Percentiles rank a stretch among this genome's conserved stretches.
Conservation (phyloP, 352 stramenopile genomes). For the Globisporangium mamillatum region DNA sequence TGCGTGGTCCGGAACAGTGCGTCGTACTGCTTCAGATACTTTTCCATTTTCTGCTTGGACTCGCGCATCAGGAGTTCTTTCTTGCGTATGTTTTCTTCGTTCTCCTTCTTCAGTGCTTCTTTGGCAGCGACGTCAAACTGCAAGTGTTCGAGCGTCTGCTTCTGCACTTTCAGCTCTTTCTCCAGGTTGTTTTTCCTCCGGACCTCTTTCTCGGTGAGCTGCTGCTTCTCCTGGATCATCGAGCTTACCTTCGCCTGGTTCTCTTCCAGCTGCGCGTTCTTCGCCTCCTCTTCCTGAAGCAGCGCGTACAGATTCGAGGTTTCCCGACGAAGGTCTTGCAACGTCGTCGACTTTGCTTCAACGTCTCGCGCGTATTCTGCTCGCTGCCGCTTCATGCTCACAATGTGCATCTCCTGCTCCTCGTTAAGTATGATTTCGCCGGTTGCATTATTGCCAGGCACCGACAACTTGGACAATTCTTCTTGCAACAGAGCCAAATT, state of each 20-base stretch:
- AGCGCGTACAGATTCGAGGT: constrained; percentile 60
- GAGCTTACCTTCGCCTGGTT: constrained; percentile 32
- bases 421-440: constrained; percentile 60
- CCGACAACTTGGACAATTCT: constrained; percentile 56
- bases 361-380: constrained; percentile 67
- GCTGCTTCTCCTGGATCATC: constrained; percentile 64
- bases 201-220: constrained; percentile 53
- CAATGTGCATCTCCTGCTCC: constrained; percentile 69
- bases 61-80: constrained; percentile 78
- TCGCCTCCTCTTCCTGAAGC: constrained; percentile 59
- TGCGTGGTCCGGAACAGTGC: constrained; percentile 76
- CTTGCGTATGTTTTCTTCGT: constrained; percentile 52
- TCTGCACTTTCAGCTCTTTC: constrained; percentile 68
- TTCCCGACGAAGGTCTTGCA: constrained; percentile 68
- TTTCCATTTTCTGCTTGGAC: constrained; percentile 87
- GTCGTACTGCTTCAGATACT: constrained; percentile 87
- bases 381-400: constrained; percentile 65
- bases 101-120: constrained; percentile 48
- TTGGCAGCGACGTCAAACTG: constrained; percentile 37
- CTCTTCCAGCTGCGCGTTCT: constrained; percentile 61
- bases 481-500: constrained; percentile 67
- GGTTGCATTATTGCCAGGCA: constrained; percentile 23
- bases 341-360: constrained; percentile 59
- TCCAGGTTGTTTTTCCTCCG: constrained; percentile 65
- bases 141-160: constrained; percentile 54